phyloP scores from a whole-genome alignment of 2,329 filamentous ascomycete genomes.

The Fusarium heterosporum region DNA sequence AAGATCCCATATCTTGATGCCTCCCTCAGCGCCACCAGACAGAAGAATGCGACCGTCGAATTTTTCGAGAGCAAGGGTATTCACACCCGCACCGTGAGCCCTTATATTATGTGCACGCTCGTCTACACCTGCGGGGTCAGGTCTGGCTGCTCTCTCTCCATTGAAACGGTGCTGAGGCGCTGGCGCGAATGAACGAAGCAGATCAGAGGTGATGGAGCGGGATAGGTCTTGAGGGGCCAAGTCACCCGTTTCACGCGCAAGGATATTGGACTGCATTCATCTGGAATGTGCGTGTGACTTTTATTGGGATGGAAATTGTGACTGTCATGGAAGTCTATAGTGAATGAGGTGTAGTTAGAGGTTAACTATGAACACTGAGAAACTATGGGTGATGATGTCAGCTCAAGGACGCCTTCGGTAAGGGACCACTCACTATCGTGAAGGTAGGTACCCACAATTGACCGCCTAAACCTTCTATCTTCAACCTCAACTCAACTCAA shows the following conservation, averaged over 20 bases:
- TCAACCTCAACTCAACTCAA: slow-evolving; percentile 19
- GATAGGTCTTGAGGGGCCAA: slow-evolving; percentile 73
- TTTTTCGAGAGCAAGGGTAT: slow-evolving; percentile 81
- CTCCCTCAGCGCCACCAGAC: slow-evolving; percentile 87
- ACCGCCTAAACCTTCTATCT: slow-evolving; percentile 32
- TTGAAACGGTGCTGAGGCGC: slow-evolving; percentile 77
- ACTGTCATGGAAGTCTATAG: not conserved
- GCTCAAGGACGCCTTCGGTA: slow-evolving; percentile 16
- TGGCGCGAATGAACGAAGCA: slow-evolving; percentile 76
- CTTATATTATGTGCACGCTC: slow-evolving; percentile 57
- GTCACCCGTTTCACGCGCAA: slow-evolving; percentile 80
- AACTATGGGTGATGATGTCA: slow-evolving; percentile 40
- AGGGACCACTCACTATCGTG: slow-evolving; percentile 30
- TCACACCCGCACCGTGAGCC: slow-evolving; percentile 84
- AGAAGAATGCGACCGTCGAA: slow-evolving; percentile 83
- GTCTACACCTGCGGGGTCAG: slow-evolving; percentile 36
- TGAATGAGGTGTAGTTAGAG: not conserved
- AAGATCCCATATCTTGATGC: slow-evolving; percentile 88
- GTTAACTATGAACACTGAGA: slow-evolving; percentile 1
- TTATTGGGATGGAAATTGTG: not conserved
- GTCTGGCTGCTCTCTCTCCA: slow-evolving; percentile 54
- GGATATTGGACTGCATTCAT: slow-evolving; percentile 79
- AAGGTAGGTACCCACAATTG: slow-evolving; percentile 34
- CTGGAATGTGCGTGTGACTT: slow-evolving; percentile 21
- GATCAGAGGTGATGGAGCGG: slow-evolving; percentile 71